phyloP scores from a whole-genome alignment of 306 rosid genomes.

The Notholithocarpus densiflorus region DNA sequence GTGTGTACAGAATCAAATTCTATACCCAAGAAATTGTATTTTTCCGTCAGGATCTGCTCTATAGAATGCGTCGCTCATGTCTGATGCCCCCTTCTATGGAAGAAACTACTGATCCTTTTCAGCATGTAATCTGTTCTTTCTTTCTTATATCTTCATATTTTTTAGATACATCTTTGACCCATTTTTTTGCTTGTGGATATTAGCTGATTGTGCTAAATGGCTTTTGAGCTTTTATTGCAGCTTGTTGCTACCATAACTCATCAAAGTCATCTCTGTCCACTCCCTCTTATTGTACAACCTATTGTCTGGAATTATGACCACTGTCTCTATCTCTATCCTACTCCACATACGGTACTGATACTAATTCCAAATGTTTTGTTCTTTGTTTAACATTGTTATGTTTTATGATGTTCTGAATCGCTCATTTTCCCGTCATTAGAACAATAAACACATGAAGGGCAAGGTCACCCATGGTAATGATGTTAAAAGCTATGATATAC shows the following conservation, averaged over 20 bases:
- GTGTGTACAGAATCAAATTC: slow-evolving; percentile 71
- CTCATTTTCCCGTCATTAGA: background rate
- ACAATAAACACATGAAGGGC: background rate
- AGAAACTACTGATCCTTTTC: slow-evolving; percentile 83
- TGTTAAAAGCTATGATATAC: background rate
- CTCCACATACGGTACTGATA: slow-evolving; percentile 76
- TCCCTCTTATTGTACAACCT: slow-evolving; percentile 74
- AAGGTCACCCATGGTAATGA: background rate
- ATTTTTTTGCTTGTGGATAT: slow-evolving; percentile 7
- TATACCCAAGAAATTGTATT: slow-evolving; percentile 80
- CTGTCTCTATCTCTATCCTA: slow-evolving; percentile 80
- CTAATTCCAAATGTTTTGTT: background rate
- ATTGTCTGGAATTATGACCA: slow-evolving; percentile 94
- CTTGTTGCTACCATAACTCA: slow-evolving; percentile 95
- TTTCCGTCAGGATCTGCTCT: slow-evolving; percentile 79
- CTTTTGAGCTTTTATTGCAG: slow-evolving; percentile 49
- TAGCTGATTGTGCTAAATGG: slow-evolving; percentile 13
- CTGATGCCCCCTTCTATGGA: slow-evolving; percentile 76
- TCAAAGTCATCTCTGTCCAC: slow-evolving; percentile 97
- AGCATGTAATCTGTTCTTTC: slow-evolving; percentile 56
- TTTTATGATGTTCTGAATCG: background rate
- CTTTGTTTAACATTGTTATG: background rate
- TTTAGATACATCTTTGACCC: slow-evolving; percentile 7
- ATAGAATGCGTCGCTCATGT: slow-evolving; percentile 88
- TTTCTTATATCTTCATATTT: background rate